phyloP scores from a whole-genome alignment of 1,284 basidiomycete species.

The Papiliotrema laurentii region DNA sequence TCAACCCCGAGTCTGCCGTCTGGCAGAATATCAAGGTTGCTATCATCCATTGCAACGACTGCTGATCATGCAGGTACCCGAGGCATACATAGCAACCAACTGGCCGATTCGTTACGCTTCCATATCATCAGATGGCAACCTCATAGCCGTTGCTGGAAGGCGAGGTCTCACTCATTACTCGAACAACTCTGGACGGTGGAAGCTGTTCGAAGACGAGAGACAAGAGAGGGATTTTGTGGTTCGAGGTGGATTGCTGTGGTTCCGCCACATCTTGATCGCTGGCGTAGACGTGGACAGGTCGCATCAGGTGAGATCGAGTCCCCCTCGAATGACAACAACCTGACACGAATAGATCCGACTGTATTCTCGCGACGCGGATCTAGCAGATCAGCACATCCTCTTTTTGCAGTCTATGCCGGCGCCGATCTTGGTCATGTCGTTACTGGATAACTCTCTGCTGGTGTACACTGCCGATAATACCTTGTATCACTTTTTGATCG shows the following conservation, averaged over 20 bases:
- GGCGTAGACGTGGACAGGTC: constrained; percentile 76
- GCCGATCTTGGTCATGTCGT: constrained; percentile 75
- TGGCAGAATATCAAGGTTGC: constrained; percentile 89
- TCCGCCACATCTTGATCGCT: constrained; percentile 89
- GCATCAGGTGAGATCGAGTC: constrained; percentile 73
- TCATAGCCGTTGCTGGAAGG: constrained; percentile 90
- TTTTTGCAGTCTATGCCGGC: constrained; percentile 74
- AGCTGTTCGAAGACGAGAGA: constrained; percentile 73
- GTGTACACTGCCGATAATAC: constrained; percentile 97
- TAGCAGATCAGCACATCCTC: constrained; percentile 79
- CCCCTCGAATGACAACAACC: too few relatives aligned
- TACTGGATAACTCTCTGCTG: constrained; percentile 94
- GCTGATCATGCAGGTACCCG: constrained; percentile 57
- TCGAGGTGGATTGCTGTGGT: constrained; percentile 91
- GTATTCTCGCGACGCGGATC: constrained; percentile 89
- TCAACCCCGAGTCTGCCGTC: constrained; percentile 97
- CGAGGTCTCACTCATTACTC: constrained; percentile 92
- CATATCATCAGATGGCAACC: constrained; percentile 81
- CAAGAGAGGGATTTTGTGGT: constrained; percentile 89
- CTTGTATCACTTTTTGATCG: constrained; percentile 85
- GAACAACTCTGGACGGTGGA: constrained; percentile 90
- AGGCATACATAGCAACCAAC: constrained; percentile 79
- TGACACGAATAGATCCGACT: constrained; percentile 76
- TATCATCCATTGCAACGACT: neutral
- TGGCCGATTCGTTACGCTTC: constrained; percentile 95